These are phyloP conservation scores for Pyrus bretschneideri DNA, from an alignment of 306 rosid species.

Conservation along the genomic window DNA sequence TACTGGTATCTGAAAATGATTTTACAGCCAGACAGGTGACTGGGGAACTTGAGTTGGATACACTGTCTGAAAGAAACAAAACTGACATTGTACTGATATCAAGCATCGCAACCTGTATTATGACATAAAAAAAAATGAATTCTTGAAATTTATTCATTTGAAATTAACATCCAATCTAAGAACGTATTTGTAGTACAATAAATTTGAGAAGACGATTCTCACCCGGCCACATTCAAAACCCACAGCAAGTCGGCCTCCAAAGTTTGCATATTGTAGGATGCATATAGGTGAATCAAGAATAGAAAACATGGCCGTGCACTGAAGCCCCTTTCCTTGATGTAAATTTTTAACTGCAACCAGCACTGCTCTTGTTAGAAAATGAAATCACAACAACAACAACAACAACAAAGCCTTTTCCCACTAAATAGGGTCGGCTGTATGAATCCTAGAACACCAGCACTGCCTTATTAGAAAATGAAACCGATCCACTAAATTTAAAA, in stretches of 20 bases:
- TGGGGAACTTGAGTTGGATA: constrained; percentile 45
- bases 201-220: constrained; percentile 13
- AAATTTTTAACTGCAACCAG: constrained; percentile 44
- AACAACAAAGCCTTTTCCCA: too few species aligned
- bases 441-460: constrained; percentile 7
- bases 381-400: background rate
- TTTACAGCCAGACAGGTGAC: constrained; percentile 49
- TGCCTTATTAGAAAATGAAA: background rate
- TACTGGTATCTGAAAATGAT: constrained; percentile 31
- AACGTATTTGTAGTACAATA: background rate
- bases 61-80: constrained; percentile 50
- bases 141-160: constrained; percentile 1
- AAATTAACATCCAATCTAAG: background rate
- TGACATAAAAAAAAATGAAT: constrained; percentile 24
- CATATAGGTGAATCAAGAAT: constrained; percentile 52
- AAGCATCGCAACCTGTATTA: constrained; percentile 78
- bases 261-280: constrained; percentile 48
- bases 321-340: constrained; percentile 50
- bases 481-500: constrained; percentile 1
- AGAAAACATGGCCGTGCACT: constrained; percentile 57
- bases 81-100: constrained; percentile 51
- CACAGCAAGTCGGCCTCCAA: constrained; percentile 55
- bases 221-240: constrained; percentile 84
- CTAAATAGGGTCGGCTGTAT: too few species aligned
- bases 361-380: constrained; percentile 2